Evolutionary conservation across 179 eudicot genomes (phyloP).

Genomic region (Spinacia oleracea): DNA sequence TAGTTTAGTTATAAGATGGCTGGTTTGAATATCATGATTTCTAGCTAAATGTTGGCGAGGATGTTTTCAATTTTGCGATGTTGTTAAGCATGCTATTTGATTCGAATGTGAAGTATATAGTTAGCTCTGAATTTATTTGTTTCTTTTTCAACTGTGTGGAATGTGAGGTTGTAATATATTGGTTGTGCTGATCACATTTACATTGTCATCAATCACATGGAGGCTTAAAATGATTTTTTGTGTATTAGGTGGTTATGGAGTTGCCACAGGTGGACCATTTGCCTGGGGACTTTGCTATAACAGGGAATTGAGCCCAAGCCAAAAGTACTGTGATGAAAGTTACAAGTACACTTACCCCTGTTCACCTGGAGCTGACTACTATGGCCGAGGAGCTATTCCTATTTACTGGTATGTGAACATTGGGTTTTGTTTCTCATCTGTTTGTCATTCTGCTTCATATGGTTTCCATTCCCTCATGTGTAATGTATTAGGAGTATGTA

Average conservation of each 20-base stretch:
- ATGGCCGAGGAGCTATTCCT: conserved; percentile 92
- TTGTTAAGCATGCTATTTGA: not conserved
- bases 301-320: conserved; percentile 93
- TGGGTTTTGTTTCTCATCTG: not conserved
- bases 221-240: not conserved
- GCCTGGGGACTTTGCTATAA: conserved; percentile 99
- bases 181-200: not conserved
- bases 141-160: not conserved
- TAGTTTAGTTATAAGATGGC: not conserved
- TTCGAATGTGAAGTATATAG: not conserved
- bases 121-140: not conserved
- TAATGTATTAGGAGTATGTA: not conserved
- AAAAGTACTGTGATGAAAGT: conserved; percentile 71
- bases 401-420: conserved; percentile 59
- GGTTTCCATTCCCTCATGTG: not conserved
- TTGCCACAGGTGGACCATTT: conserved; percentile 86
- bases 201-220: not conserved
- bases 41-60: not conserved
- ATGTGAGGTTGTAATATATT: not conserved
- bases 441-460: not conserved
- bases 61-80: not conserved
- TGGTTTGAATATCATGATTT: not conserved
- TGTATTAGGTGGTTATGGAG: conserved; percentile 86
- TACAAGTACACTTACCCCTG: conserved; percentile 82
- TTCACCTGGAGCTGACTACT: conserved; percentile 78